Evolutionary conservation across 1,139 yeast genomes (phyloP).

Genomic region (Taphrina deformans): DNA sequence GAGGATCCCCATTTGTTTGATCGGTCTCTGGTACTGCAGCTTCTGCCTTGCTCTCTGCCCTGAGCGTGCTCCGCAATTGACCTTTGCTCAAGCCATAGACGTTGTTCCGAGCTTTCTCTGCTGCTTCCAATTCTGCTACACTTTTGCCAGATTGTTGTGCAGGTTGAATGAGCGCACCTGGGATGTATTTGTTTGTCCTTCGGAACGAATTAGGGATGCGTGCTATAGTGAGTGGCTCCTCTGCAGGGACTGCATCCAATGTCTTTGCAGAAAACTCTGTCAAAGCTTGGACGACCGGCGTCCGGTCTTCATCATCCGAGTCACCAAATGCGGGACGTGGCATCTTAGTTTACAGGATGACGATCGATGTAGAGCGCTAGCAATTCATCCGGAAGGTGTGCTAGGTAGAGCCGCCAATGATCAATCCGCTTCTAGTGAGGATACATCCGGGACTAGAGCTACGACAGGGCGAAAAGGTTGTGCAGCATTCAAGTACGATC

Average conservation of each 20-base stretch:
- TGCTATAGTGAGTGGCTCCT: slow-evolving; percentile 8
- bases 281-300: neutral
- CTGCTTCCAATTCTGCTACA: slow-evolving; percentile 14
- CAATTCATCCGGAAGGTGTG: no score
- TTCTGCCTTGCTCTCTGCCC: neutral
- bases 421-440: no score
- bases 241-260: neutral
- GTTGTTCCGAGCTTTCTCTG: slow-evolving; percentile 14
- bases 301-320: slow-evolving; percentile 18
- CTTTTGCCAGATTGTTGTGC: neutral
- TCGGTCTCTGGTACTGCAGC: neutral
- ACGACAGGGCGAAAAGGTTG: no score
- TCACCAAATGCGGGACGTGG: slow-evolving; percentile 4
- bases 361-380: no score
- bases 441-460: no score
- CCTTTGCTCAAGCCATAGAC: slow-evolving; percentile 5
- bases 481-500: no score
- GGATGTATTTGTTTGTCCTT: slow-evolving; percentile 1
- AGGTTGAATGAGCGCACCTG: neutral
- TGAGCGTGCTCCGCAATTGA: neutral
- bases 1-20: neutral
- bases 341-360: no score
- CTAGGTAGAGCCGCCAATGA: no score
- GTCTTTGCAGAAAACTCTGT: slow-evolving; percentile 15
- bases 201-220: slow-evolving; percentile 14